phyloP scores from a whole-genome alignment of 148 eudicot species.

The Beta vulgaris region DNA sequence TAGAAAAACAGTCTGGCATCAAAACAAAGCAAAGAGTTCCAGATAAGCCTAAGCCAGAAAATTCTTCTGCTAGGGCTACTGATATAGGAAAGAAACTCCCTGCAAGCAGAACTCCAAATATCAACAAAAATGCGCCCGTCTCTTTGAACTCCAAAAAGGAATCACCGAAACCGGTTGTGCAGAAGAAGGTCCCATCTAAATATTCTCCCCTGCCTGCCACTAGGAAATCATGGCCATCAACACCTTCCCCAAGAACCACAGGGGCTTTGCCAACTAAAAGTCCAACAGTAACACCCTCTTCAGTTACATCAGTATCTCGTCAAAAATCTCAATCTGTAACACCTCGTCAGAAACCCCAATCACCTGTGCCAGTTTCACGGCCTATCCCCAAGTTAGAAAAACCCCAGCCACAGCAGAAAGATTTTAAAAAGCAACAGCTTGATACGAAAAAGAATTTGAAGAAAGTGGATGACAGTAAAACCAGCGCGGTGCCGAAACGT shows the following conservation, averaged over 20 bases:
- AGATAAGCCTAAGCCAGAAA: constrained; percentile 57
- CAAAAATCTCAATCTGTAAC: constrained; percentile 56
- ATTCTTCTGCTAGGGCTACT: constrained; percentile 36
- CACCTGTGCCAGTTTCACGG: constrained; percentile 44
- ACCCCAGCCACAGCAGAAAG: constrained; percentile 42
- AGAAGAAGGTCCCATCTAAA: constrained; percentile 58
- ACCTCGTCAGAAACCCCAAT: constrained; percentile 57
- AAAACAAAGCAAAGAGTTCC: constrained; percentile 51
- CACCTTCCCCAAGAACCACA: constrained; percentile 61
- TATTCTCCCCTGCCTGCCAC: constrained; percentile 60
- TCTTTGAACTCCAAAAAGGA: constrained; percentile 54
- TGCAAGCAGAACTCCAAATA: constrained; percentile 43
- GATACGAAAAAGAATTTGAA: constrained; percentile 43
- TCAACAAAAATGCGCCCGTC: constrained; percentile 35
- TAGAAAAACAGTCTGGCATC: constrained; percentile 56
- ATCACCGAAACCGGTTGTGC: constrained; percentile 44
- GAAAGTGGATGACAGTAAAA: constrained; percentile 47
- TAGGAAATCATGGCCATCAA: constrained; percentile 86
- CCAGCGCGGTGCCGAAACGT: constrained; percentile 34
- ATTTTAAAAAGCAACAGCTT: constrained; percentile 43
- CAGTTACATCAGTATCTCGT: constrained; percentile 49
- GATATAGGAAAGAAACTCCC: constrained; percentile 37
- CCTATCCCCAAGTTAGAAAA: constrained; percentile 58
- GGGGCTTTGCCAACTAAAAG: constrained; percentile 60
- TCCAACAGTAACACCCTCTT: constrained; percentile 42